These are phyloP conservation scores for Fusarium sp. DNA, from an alignment of 2,329 filamentous ascomycete genomes.

Conservation along the genomic window DNA sequence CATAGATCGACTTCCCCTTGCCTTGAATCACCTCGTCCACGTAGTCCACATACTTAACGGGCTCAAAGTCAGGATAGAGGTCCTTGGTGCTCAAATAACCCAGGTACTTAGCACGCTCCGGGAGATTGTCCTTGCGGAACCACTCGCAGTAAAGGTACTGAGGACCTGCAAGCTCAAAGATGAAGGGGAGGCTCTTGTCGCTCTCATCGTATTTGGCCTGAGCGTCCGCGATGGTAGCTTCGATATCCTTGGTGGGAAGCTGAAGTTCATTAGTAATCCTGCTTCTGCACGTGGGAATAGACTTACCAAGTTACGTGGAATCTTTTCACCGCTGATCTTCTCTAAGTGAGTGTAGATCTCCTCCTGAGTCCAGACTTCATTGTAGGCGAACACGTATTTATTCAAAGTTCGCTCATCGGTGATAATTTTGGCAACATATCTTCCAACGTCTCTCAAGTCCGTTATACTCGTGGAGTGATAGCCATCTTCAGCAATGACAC, in stretches of 20 bases:
- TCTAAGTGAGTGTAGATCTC: conserved; percentile 63
- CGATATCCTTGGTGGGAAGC: conserved; percentile 22
- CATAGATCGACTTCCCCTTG: conserved; percentile 21
- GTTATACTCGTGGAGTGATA: conserved; percentile 59
- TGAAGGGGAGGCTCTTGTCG: conserved; percentile 8
- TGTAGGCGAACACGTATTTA: conserved; percentile 63
- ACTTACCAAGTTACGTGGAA: conserved; percentile 47
- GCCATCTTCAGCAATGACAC: conserved; percentile 61
- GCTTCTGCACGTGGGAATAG: fast-evolving
- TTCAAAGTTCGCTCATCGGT: conserved; percentile 67
- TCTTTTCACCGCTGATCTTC: conserved; percentile 61
- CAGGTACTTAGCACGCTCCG: conserved; percentile 25
- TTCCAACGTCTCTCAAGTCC: conserved; percentile 66
- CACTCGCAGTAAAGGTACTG: conserved; percentile 37
- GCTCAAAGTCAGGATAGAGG: conserved; percentile 34
- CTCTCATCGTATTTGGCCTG: conserved; percentile 10
- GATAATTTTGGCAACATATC: conserved; percentile 65
- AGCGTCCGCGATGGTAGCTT: conserved; percentile 8
- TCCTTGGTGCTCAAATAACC: conserved; percentile 35
- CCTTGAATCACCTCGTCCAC: conserved; percentile 28
- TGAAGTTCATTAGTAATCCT: not conserved
- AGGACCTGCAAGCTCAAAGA: conserved; percentile 11
- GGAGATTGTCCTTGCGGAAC: conserved; percentile 37
- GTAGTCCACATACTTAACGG: conserved; percentile 27
- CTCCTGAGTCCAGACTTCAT: conserved; percentile 60